Conservation (phyloP, 2,329 filamentous ascomycete species). For the Leptoxyphium fumago region DNA sequence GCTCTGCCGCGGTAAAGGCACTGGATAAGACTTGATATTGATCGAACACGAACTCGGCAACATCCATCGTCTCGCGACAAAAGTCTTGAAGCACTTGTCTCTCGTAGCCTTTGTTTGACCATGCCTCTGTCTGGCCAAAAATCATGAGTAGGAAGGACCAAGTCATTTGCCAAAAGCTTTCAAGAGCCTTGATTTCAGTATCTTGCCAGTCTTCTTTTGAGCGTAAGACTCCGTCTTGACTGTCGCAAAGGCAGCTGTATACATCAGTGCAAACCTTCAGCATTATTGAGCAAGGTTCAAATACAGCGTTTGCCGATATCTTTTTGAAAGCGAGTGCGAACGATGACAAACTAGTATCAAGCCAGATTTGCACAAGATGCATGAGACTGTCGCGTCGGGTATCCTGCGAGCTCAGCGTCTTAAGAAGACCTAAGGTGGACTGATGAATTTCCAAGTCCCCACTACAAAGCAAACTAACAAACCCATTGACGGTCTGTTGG, state of each 20-base stretch:
- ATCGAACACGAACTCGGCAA: constrained; percentile 71
- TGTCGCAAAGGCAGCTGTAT: constrained; percentile 48
- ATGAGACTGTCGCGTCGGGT: constrained; percentile 46
- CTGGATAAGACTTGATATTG: constrained; percentile 73
- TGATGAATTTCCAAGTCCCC: constrained; percentile 67
- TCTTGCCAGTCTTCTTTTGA: constrained; percentile 37
- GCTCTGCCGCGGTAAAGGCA: constrained; percentile 37
- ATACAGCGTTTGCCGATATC: constrained; percentile 32
- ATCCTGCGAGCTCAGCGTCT: constrained; percentile 60
- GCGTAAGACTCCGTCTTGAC: constrained; percentile 47
- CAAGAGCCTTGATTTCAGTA: constrained; percentile 47
- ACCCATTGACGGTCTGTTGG: constrained; percentile 52
- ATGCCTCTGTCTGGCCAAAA: constrained; percentile 68
- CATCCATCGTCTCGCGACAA: constrained; percentile 87
- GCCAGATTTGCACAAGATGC: constrained; percentile 43
- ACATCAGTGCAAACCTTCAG: constrained; percentile 48
- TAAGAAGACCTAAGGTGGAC: constrained; percentile 67
- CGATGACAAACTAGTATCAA: constrained; percentile 34
- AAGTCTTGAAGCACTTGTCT: constrained; percentile 78
- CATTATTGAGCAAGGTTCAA: constrained; percentile 44
- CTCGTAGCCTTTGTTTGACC: constrained; percentile 58
- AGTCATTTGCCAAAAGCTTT: constrained; percentile 68
- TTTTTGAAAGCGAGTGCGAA: not conserved
- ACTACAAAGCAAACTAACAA: constrained; percentile 69
- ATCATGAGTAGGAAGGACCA: constrained; percentile 73